phyloP scores from a whole-genome alignment of 176 grass and related monocot species.

The Aegilops umbellulata region DNA sequence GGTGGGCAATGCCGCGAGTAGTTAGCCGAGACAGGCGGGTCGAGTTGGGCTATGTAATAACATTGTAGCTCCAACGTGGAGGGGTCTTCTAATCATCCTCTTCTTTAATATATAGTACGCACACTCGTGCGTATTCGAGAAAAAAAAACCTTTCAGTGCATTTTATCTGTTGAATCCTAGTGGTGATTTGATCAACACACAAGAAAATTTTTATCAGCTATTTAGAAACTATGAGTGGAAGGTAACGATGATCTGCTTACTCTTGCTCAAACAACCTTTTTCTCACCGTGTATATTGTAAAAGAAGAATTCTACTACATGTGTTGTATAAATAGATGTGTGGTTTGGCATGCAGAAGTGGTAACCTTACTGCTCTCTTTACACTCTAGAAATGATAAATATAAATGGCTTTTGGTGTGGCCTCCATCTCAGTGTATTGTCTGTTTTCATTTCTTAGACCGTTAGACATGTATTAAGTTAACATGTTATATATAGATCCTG shows the following conservation, averaged over 20 bases:
- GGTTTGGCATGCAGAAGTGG: not conserved
- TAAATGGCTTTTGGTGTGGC: not conserved
- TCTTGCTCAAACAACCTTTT: too few relatives aligned
- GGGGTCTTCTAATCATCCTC: too few relatives aligned
- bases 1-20: too few relatives aligned
- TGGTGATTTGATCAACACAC: slow-evolving; percentile 57
- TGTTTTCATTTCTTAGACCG: not conserved
- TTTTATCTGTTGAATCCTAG: slow-evolving; percentile 90
- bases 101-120: too few relatives aligned
- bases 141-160: slow-evolving; percentile 50
- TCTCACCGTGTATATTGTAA: slow-evolving; percentile 17
- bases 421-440: not conserved
- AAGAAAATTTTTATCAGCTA: slow-evolving; percentile 52
- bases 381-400: not conserved
- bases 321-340: not conserved
- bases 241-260: slow-evolving; percentile 42
- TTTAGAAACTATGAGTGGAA: slow-evolving; percentile 71
- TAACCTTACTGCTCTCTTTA: not conserved
- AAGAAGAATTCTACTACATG: not conserved
- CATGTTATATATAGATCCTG: not conserved
- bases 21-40: too few relatives aligned
- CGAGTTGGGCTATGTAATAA: too few relatives aligned
- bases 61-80: too few relatives aligned
- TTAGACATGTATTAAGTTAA: not conserved
- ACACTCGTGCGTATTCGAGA: too few relatives aligned